Conservation (phyloP, 2,329 filamentous ascomycete species). For the Drechslerella coelobrocha region DNA sequence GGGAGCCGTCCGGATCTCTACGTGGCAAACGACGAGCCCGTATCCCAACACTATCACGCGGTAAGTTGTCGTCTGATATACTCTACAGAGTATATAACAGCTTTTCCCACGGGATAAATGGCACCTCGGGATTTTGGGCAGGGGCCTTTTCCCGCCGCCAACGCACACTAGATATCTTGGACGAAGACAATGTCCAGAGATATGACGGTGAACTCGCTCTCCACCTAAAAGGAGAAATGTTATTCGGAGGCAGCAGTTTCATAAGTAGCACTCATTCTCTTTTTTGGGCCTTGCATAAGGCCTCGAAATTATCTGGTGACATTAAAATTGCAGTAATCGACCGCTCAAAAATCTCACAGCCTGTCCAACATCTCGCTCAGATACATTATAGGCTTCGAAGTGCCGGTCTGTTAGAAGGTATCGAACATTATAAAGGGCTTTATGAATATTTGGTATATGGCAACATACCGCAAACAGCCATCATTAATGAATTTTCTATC, state of each 20-base stretch:
- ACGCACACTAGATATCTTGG: not conserved
- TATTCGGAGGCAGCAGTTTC: conserved; percentile 8
- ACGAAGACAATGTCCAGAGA: not conserved
- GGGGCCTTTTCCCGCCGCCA: not conserved
- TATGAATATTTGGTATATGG: conserved; percentile 29
- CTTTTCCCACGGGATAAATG: conserved; percentile 17
- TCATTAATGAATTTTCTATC: conserved; percentile 17
- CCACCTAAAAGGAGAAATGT: not conserved
- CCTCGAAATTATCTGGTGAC: not conserved
- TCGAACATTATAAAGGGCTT: conserved; percentile 6
- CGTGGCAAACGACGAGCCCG: too few species aligned
- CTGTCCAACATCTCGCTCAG: not conserved
- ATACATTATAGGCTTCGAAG: not conserved
- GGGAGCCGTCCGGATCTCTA: too few species aligned
- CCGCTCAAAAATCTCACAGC: not conserved
- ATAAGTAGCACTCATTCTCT: conserved; percentile 21
- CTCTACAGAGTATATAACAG: conserved; percentile 19
- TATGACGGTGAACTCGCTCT: conserved; percentile 1
- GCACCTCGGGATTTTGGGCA: conserved; percentile 2
- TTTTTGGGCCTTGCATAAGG: conserved; percentile 22
- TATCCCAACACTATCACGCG: too few species aligned
- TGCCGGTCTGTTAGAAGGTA: not conserved
- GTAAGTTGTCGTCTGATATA: not conserved
- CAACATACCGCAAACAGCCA: not conserved
- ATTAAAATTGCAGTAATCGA: conserved; percentile 11